Evolutionary conservation across 1,139 yeast genomes (phyloP).

Genomic region (Hansenula anomala): DNA sequence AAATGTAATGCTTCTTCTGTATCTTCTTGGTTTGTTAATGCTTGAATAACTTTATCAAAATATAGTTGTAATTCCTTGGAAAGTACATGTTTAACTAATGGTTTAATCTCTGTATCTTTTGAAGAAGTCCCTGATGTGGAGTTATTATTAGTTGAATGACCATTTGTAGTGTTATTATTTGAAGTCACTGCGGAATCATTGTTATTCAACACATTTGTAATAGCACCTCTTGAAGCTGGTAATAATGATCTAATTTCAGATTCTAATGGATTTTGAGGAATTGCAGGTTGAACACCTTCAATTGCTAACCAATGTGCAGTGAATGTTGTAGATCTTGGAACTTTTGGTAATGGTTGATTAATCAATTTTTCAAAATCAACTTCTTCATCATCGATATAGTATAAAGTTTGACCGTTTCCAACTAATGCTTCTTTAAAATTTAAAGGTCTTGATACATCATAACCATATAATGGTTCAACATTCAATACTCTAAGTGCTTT

Average conservation of each 20-base stretch:
- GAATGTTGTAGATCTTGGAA: constrained; percentile 86
- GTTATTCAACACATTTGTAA: constrained; percentile 38
- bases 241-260: constrained; percentile 65
- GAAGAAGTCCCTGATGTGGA: constrained; percentile 8
- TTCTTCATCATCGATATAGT: constrained; percentile 86
- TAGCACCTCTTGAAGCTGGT: constrained; percentile 69
- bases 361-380: constrained; percentile 91
- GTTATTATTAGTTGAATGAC: constrained; percentile 26
- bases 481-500: constrained; percentile 81
- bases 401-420: constrained; percentile 92
- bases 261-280: constrained; percentile 92
- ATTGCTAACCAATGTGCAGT: constrained; percentile 99
- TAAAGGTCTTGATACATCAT: constrained; percentile 53
- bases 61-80: constrained; percentile 92
- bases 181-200: constrained; percentile 23
- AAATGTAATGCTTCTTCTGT: constrained; percentile 34
- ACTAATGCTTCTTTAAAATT: constrained; percentile 77
- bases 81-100: constrained; percentile 92
- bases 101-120: constrained; percentile 74
- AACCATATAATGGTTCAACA: constrained; percentile 83
- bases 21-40: constrained; percentile 56
- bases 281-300: constrained; percentile 97
- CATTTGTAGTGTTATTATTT: constrained; percentile 7
- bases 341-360: constrained; percentile 91
- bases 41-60: constrained; percentile 86